Percentiles rank a stretch among this genome's conserved stretches.
phyloP scores from a whole-genome alignment of 73 alveolate species.

The Blepharisma japonicum region DNA sequence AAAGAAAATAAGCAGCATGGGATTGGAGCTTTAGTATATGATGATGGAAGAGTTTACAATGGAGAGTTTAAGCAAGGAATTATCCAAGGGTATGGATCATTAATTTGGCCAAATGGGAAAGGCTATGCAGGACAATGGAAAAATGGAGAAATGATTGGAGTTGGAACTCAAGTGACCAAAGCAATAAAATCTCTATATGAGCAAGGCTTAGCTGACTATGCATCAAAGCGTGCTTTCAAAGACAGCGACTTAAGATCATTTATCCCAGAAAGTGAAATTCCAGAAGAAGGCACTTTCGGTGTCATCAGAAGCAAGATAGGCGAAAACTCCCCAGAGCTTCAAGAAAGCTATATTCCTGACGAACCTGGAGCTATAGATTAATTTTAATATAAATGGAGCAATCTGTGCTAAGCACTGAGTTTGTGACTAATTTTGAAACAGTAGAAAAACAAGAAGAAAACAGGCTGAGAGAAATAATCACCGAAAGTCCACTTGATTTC shows the following conservation, averaged over 20 bases:
- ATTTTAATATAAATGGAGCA: no score
- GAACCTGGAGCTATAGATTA: no score
- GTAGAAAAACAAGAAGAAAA: conserved; percentile 30
- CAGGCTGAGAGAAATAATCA: conserved; percentile 15
- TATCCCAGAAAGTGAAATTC: no score
- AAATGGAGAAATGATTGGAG: conserved; percentile 21
- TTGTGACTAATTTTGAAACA: conserved; percentile 15
- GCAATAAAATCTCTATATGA: no score
- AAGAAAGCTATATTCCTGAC: no score
- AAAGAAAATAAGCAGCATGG: conserved; percentile 69
- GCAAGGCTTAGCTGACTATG: no score
- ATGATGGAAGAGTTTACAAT: conserved; percentile 38
- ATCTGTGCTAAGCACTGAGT: conserved; percentile 22
- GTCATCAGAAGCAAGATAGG: no score
- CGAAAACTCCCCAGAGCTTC: no score
- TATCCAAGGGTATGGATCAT: conserved; percentile 12
- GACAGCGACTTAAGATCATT: no score
- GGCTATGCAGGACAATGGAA: conserved; percentile 9
- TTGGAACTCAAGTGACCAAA: no score
- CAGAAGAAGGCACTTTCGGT: no score
- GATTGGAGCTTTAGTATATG: conserved; percentile 40
- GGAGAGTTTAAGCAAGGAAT: conserved; percentile 4
- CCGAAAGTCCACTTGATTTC: conserved; percentile 14
- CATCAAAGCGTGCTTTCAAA: no score
- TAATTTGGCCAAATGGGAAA: conserved; percentile 23